Conservation (phyloP, 2,329 filamentous ascomycete genomes). For the Tolypocladium tropicale region DNA sequence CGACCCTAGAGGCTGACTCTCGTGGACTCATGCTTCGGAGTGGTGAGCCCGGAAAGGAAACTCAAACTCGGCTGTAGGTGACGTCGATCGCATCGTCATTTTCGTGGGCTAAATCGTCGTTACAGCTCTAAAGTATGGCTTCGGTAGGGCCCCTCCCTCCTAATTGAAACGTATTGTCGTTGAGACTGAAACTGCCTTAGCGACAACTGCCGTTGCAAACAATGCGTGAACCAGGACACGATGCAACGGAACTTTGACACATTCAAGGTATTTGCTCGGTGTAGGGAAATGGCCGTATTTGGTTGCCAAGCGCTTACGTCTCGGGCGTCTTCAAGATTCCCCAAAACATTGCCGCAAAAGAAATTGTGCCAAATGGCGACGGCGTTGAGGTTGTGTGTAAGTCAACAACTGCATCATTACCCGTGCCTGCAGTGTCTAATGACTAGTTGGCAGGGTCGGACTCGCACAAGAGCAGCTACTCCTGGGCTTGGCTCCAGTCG, state of each 20-base stretch:
- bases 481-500: conserved; percentile 38
- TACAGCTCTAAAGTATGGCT: conserved; percentile 11
- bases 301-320: not conserved
- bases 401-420: not conserved
- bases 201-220: conserved; percentile 31
- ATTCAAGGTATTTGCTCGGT: conserved; percentile 18
- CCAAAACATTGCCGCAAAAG: conserved; percentile 16
- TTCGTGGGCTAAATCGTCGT: not conserved
- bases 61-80: conserved; percentile 4
- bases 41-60: not conserved
- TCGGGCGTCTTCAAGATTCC: conserved; percentile 16
- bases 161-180: not conserved
- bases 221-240: conserved; percentile 31
- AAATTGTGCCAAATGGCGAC: conserved; percentile 14
- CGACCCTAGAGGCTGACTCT: conserved; percentile 3
- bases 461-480: conserved; percentile 58
- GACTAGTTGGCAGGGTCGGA: conserved; percentile 49
- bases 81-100: not conserved
- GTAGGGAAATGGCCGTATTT: not conserved
- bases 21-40: conserved; percentile 4
- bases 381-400: conserved; percentile 25
- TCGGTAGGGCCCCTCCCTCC: conserved; percentile 9
- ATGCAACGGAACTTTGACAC: conserved; percentile 31
- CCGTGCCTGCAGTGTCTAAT: not conserved
- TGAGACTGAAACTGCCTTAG: conserved; percentile 11